phyloP scores from a whole-genome alignment of 2,329 filamentous ascomycete genomes.

The Monosporascus sp. region DNA sequence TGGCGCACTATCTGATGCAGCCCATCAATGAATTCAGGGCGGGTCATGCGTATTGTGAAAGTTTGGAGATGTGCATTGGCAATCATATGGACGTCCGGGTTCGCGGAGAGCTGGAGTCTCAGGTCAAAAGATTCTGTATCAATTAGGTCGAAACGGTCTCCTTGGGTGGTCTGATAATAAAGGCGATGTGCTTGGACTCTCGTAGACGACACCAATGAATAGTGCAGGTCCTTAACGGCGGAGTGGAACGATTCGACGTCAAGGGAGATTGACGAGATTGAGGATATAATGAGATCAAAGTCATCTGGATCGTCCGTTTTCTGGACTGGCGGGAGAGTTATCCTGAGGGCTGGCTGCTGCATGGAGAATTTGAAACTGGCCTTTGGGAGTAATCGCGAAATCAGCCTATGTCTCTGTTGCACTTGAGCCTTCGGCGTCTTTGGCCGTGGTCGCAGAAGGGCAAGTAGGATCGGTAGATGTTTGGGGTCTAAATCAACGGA shows the following conservation, averaged over 20 bases:
- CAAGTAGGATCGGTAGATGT: constrained; percentile 79
- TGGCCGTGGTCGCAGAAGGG: constrained; percentile 59
- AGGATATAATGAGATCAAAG: constrained; percentile 92
- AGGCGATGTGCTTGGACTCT: constrained; percentile 80
- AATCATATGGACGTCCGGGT: constrained; percentile 78
- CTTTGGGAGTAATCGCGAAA: constrained; percentile 89
- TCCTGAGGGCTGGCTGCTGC: constrained; percentile 90
- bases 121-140: constrained; percentile 84
- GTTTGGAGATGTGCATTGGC: constrained; percentile 77
- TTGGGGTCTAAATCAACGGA: constrained; percentile 89
- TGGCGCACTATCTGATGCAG: constrained; percentile 87
- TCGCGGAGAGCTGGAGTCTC: constrained; percentile 77
- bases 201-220: constrained; percentile 76
- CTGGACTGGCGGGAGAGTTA: constrained; percentile 76
- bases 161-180: constrained; percentile 87
- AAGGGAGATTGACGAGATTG: constrained; percentile 86
- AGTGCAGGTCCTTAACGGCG: constrained; percentile 74
- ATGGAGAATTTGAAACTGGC: constrained; percentile 92
- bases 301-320: constrained; percentile 63
- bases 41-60: constrained; percentile 82
- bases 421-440: constrained; percentile 34
- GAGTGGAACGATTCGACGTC: constrained; percentile 97
- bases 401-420: constrained; percentile 58
- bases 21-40: constrained; percentile 87
- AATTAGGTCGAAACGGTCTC: constrained; percentile 78